Conservation (phyloP, 441 rosid species). For the Eruca vesicaria region DNA sequence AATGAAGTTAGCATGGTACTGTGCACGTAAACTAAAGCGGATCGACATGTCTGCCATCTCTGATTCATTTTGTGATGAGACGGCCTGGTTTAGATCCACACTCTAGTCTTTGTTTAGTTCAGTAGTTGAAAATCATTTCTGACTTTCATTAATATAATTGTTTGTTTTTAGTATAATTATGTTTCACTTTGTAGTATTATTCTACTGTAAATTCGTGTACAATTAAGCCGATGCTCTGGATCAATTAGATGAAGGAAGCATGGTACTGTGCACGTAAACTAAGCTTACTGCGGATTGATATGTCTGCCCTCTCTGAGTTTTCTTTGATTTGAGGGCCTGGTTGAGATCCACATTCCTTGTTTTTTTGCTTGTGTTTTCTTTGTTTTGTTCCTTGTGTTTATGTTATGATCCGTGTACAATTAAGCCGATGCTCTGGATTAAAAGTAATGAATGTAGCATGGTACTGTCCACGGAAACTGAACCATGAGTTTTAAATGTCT, state of each 20-base stretch:
- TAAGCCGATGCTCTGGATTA: conserved; percentile 72
- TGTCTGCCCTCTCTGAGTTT: conserved; percentile 51
- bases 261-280: conserved; percentile 62
- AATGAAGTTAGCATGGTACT: conserved; percentile 62
- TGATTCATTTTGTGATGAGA: neutral
- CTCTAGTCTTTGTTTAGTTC: neutral
- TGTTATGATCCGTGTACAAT: conserved; percentile 39
- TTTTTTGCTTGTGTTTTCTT: neutral
- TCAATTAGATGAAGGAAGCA: conserved; percentile 44
- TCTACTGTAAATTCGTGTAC: conserved; percentile 30
- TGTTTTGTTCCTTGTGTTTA: neutral
- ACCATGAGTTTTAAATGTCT: conserved; percentile 38
- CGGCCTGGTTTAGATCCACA: conserved; percentile 36
- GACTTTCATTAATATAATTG: neutral
- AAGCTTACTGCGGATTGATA: conserved; percentile 36
- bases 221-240: conserved; percentile 65
- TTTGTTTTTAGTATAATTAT: neutral
- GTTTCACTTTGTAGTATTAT: neutral
- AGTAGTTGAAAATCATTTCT: neutral
- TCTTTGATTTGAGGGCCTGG: conserved; percentile 51
- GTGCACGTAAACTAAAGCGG: conserved; percentile 45
- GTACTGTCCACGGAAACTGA: conserved; percentile 55
- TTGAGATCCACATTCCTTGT: conserved; percentile 35
- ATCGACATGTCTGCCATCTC: conserved; percentile 41
- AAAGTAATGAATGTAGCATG: conserved; percentile 47